Conservation (phyloP, 495 filamentous ascomycete species). For the Aspergillus biplanus region DNA sequence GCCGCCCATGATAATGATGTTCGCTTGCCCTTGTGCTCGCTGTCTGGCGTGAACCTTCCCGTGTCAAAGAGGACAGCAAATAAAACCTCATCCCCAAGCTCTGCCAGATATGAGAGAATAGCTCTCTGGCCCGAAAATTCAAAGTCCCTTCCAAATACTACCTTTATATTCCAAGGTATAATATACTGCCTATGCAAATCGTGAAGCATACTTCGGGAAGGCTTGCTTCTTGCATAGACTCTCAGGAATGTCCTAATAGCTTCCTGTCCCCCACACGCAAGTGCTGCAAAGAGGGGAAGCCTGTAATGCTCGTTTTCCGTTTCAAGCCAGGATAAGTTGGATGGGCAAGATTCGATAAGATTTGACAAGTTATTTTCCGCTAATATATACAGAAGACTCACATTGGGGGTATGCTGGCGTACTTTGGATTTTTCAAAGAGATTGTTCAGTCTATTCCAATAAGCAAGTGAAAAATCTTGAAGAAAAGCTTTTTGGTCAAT, state of each 20-base stretch:
- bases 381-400: conserved; percentile 49
- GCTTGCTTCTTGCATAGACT: neutral
- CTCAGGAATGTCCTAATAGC: neutral
- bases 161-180: neutral
- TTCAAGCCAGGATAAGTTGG: neutral
- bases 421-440: conserved; percentile 34
- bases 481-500: conserved; percentile 45
- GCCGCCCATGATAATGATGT: neutral
- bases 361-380: conserved; percentile 31
- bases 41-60: neutral
- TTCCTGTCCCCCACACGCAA: neutral
- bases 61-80: neutral
- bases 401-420: conserved; percentile 36
- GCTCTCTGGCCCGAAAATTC: neutral
- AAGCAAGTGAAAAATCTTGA: conserved; percentile 29
- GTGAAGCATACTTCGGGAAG: neutral
- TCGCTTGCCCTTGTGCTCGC: neutral
- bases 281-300: neutral
- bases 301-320: neutral
- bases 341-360: neutral
- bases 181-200: neutral
- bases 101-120: neutral
- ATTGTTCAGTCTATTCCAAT: conserved; percentile 46
- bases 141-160: neutral
- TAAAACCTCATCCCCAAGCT: neutral